Evolutionary conservation across 768 basidiomycete species (phyloP).

Genomic region (Leccinum boreale): DNA sequence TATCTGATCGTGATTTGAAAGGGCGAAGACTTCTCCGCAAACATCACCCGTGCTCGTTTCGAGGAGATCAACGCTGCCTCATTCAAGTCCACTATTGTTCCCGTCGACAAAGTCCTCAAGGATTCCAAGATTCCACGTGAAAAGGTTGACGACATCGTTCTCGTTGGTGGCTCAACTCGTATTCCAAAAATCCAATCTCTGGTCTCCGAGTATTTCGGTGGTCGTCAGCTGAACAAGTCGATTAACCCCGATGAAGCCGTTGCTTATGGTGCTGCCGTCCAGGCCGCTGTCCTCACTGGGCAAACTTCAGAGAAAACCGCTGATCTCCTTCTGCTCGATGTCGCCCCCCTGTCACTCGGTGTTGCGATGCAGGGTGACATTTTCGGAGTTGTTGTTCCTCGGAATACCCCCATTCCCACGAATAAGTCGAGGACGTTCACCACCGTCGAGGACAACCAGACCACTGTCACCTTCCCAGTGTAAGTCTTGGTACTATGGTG

Average conservation of each 20-base stretch:
- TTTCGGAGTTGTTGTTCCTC: constrained; percentile 98
- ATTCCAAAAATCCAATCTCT: constrained; percentile 99
- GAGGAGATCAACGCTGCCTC: constrained; percentile 96
- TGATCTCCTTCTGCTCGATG: constrained; percentile 97
- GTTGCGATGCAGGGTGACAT: constrained; percentile 99
- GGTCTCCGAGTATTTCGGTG: constrained; percentile 98
- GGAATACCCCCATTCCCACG: constrained; percentile 99
- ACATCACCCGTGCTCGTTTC: constrained; percentile 99
- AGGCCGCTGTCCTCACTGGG: constrained; percentile 97
- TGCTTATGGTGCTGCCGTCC: constrained; percentile 99
- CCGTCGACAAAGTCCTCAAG: constrained; percentile 98
- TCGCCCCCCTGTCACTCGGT: constrained; percentile 97
- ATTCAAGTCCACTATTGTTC: constrained; percentile 98
- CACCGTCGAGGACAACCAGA: constrained; percentile 99
- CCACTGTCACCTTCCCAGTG: constrained; percentile 99
- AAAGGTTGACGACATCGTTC: constrained; percentile 98
- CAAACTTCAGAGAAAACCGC: constrained; percentile 99
- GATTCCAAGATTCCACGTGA: constrained; percentile 97
- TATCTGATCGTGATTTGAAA: constrained; percentile 29
- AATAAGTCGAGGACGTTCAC: constrained; percentile 99
- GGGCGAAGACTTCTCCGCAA: constrained; percentile 98
- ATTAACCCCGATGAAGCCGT: constrained; percentile 99
- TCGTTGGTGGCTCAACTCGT: constrained; percentile 99
- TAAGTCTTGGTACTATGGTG: constrained; percentile 33
- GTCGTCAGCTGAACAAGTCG: constrained; percentile 98